phyloP scores from a whole-genome alignment of 768 basidiomycete genomes.

The Gloeopeniophorella convolvens region DNA sequence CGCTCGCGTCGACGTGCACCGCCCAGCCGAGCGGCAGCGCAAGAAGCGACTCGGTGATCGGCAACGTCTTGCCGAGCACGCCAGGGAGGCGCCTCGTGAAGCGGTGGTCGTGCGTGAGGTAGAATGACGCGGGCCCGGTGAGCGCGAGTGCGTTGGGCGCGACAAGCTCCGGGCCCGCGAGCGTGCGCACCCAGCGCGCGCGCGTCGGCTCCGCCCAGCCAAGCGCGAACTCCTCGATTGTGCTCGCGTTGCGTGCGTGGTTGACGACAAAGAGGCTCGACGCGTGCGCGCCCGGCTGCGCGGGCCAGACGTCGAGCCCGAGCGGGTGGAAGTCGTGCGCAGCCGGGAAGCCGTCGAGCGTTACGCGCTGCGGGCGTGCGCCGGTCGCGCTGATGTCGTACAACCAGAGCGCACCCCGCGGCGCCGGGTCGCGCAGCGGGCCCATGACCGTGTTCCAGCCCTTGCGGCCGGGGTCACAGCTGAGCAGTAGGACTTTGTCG shows the following conservation, averaged over 20 bases:
- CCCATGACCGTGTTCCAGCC: slow-evolving; percentile 79
- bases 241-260: slow-evolving; percentile 53
- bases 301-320: slow-evolving; percentile 54
- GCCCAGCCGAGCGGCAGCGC: slow-evolving; percentile 56
- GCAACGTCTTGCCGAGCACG: slow-evolving; percentile 41
- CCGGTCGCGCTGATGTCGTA: slow-evolving; percentile 27
- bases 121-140: slow-evolving; percentile 62
- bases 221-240: slow-evolving; percentile 63
- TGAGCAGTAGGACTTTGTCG: slow-evolving; percentile 39
- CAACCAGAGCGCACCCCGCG: slow-evolving; percentile 58
- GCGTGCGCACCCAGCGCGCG: slow-evolving; percentile 53
- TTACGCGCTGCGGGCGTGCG: slow-evolving; percentile 33
- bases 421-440: slow-evolving; percentile 50
- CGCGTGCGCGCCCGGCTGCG: slow-evolving; percentile 33
- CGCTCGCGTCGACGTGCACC: slow-evolving; percentile 46
- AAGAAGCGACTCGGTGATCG: slow-evolving; percentile 49
- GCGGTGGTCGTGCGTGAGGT: slow-evolving; percentile 66
- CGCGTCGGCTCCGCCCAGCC: slow-evolving; percentile 36
- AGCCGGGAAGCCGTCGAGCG: slow-evolving; percentile 46
- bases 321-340: slow-evolving; percentile 66
- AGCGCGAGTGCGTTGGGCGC: slow-evolving; percentile 63
- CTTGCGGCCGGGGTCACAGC: slow-evolving; percentile 48
- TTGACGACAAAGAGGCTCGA: slow-evolving; percentile 64
- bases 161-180: slow-evolving; percentile 50
- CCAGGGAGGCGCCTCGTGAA: slow-evolving; percentile 55